Conservation (phyloP, 2,329 filamentous ascomycete species). For the Trichoderma citrinoviride region DNA sequence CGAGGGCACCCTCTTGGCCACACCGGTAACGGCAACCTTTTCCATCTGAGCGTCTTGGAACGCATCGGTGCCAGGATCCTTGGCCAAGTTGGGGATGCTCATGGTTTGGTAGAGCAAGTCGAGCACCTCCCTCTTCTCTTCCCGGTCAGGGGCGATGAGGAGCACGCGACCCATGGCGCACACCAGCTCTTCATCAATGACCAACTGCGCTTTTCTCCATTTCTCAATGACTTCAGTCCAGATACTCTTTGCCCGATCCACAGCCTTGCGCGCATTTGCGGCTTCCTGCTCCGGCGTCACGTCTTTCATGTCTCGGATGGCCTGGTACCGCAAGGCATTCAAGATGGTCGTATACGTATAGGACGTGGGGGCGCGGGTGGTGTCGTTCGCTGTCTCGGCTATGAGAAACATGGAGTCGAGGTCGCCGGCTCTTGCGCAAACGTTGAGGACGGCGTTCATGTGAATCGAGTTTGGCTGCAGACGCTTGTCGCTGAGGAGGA, state of each 20-base stretch:
- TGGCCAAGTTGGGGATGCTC: slow-evolving; percentile 61
- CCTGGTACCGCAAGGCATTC: slow-evolving; percentile 61
- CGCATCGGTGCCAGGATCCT: slow-evolving; percentile 28
- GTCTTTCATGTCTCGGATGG: slow-evolving; percentile 28
- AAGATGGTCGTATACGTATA: slow-evolving; percentile 81
- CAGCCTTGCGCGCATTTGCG: slow-evolving; percentile 42
- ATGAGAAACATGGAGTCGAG: slow-evolving; percentile 79
- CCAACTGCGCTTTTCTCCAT: slow-evolving; percentile 69
- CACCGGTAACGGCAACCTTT: slow-evolving; percentile 24
- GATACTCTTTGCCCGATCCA: slow-evolving; percentile 67
- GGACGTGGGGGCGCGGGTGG: slow-evolving; percentile 60
- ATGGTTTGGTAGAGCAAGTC: slow-evolving; percentile 79
- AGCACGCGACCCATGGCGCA: slow-evolving; percentile 78
- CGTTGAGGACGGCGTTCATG: slow-evolving; percentile 81
- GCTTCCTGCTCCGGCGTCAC: slow-evolving; percentile 33
- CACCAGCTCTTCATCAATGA: slow-evolving; percentile 75
- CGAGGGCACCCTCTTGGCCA: slow-evolving; percentile 24
- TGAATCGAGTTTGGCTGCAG: slow-evolving; percentile 76
- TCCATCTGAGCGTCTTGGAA: slow-evolving; percentile 26
- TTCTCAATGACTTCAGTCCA: slow-evolving; percentile 78
- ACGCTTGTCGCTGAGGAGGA: slow-evolving; percentile 62
- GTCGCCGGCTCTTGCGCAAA: slow-evolving; percentile 72
- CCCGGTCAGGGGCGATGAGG: slow-evolving; percentile 56
- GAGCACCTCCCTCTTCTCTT: slow-evolving; percentile 70
- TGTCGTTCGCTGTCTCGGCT: slow-evolving; percentile 66